Percentiles rank a stretch among this genome's conserved stretches.
phyloP scores from a whole-genome alignment of 768 basidiomycete species.

The Pleurotus pulmonarius region DNA sequence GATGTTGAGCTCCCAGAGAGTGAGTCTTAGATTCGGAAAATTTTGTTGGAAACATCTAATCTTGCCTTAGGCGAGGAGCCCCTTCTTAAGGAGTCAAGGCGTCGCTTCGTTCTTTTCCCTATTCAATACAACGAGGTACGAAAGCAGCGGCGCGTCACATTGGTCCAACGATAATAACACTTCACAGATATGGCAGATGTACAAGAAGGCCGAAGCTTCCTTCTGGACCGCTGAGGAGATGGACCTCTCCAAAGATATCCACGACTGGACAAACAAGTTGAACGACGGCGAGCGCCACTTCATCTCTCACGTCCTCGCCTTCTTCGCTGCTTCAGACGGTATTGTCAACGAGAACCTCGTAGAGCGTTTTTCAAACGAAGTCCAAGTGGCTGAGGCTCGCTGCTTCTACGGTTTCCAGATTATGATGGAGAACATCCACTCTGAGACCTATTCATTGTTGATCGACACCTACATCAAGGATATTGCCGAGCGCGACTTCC shows the following conservation, averaged over 20 bases:
- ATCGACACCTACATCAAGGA: conserved; percentile 96
- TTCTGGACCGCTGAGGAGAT: conserved; percentile 96
- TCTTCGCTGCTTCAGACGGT: conserved; percentile 94
- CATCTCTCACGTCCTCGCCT: conserved; percentile 89
- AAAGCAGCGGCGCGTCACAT: conserved; percentile 14
- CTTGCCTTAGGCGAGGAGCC: conserved; percentile 65
- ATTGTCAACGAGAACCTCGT: conserved; percentile 96
- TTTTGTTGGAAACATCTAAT: neutral
- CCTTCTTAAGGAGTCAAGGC: conserved; percentile 68
- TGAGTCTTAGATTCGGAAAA: conserved; percentile 12
- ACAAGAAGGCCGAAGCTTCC: conserved; percentile 92
- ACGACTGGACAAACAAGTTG: conserved; percentile 82
- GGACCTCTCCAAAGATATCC: conserved; percentile 80
- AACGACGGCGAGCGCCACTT: conserved; percentile 85
- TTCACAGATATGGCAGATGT: conserved; percentile 89
- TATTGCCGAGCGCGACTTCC: conserved; percentile 62
- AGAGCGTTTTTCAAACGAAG: conserved; percentile 90
- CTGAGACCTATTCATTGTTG: conserved; percentile 93
- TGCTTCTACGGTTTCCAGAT: conserved; percentile 99
- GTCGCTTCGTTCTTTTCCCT: conserved; percentile 89
- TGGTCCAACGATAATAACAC: neutral
- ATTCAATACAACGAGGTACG: conserved; percentile 86
- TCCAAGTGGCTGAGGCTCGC: conserved; percentile 88
- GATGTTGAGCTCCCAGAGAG: conserved; percentile 52
- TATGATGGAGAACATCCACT: conserved; percentile 99